A percentile compares a stretch with the other conserved stretches of the same genome.
Conservation (phyloP, 1,139 yeast species). For the Protomyces gravidus region DNA sequence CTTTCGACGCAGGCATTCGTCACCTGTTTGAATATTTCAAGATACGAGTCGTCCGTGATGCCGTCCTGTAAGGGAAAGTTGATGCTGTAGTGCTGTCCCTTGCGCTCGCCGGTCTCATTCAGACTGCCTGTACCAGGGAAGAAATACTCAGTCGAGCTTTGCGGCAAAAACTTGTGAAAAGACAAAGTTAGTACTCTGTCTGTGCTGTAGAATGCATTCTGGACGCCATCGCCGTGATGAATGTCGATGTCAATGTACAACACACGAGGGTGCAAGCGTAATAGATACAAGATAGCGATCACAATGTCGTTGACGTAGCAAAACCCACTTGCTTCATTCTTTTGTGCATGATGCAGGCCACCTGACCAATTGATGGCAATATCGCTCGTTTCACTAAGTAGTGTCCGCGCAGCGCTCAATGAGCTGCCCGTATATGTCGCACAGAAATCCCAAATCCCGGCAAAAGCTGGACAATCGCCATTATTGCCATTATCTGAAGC, state of each 20-base stretch:
- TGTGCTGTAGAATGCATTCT: constrained; percentile 91
- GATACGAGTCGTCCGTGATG: constrained; percentile 86
- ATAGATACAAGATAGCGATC: constrained; percentile 71
- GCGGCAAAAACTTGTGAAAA: constrained; percentile 67
- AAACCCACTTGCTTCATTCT: constrained; percentile 88
- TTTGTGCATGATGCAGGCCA: constrained; percentile 94
- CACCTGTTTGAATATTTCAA: constrained; percentile 69
- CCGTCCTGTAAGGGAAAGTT: constrained; percentile 96
- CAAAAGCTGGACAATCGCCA: constrained; percentile 88
- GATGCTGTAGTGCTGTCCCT: constrained; percentile 78
- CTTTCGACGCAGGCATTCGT: constrained; percentile 82
- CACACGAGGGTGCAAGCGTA: constrained; percentile 85
- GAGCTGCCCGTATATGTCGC: constrained; percentile 88
- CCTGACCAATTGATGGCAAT: constrained; percentile 98
- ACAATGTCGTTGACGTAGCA: constrained; percentile 95
- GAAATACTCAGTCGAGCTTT: constrained; percentile 65
- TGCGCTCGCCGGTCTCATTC: constrained; percentile 80
- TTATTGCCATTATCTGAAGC: constrained; percentile 26
- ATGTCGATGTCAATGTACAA: constrained; percentile 90
- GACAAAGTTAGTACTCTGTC: constrained; percentile 94
- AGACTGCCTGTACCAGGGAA: constrained; percentile 95
- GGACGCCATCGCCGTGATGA: constrained; percentile 98
- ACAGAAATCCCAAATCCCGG: constrained; percentile 85
- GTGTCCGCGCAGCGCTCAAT: constrained; percentile 82
- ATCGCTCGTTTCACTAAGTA: constrained; percentile 80